Evolutionary conservation across 768 basidiomycete species (phyloP).

Genomic region (Auricularia cornea): DNA sequence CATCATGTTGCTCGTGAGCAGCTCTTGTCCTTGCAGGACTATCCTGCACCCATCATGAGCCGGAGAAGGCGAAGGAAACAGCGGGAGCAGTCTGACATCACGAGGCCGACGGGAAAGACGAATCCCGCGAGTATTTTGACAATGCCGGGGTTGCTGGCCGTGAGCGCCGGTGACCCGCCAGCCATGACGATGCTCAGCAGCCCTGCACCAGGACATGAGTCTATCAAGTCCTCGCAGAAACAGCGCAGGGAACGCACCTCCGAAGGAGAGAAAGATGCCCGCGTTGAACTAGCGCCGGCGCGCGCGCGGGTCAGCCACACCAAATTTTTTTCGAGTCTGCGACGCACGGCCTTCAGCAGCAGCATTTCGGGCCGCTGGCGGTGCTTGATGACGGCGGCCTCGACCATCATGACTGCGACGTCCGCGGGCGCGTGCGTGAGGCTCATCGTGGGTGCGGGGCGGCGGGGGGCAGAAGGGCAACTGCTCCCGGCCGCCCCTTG

Average conservation of each 20-base stretch:
- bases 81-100: conserved; percentile 42
- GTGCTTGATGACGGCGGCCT: conserved; percentile 54
- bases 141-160: conserved; percentile 50
- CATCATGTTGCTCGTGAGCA: conserved; percentile 73
- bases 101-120: conserved; percentile 69
- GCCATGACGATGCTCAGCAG: conserved; percentile 50
- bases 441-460: neutral
- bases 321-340: neutral
- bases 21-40: conserved; percentile 58
- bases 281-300: conserved; percentile 45
- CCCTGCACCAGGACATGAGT: conserved; percentile 11
- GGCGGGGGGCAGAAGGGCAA: too few species aligned
- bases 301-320: neutral
- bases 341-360: conserved; percentile 57
- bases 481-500: too few species aligned
- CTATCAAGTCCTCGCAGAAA: neutral
- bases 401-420: conserved; percentile 50
- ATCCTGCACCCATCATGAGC: conserved; percentile 39
- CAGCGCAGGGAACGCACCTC: conserved; percentile 22
- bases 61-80: neutral
- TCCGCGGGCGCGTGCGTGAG: conserved; percentile 32
- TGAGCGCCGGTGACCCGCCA: conserved; percentile 49
- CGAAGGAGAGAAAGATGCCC: conserved; percentile 68
- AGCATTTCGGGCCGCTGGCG: conserved; percentile 48
- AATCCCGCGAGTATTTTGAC: conserved; percentile 59